These are phyloP conservation scores for Picea abies DNA, from an alignment of 83 land plant genomes.

Conservation along the genomic window DNA sequence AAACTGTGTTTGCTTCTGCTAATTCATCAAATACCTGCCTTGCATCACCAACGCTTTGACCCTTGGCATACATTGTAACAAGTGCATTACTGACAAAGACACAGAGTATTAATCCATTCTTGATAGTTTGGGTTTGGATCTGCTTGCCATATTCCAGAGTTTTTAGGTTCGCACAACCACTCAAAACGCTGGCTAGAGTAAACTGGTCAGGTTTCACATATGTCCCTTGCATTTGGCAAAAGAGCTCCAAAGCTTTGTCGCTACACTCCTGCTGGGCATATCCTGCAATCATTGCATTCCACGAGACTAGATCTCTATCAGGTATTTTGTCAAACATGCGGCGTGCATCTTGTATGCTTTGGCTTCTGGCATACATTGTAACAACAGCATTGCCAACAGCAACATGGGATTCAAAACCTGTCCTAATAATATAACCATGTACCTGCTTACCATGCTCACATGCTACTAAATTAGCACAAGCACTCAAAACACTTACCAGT, in stretches of 20 bases:
- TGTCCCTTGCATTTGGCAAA: not conserved
- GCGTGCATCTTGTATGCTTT: conserved; percentile 59
- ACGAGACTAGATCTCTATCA: conserved; percentile 39
- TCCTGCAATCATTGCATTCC: conserved; percentile 73
- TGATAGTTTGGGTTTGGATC: conserved; percentile 12
- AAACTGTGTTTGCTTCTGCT: not conserved
- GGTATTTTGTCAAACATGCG: conserved; percentile 41
- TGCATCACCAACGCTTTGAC: not conserved
- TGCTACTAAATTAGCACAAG: conserved; percentile 57
- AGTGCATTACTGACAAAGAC: conserved; percentile 18
- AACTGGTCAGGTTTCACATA: not conserved
- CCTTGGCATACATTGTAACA: conserved; percentile 13
- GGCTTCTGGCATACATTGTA: conserved; percentile 66
- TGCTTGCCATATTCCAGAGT: not conserved
- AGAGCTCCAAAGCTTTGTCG: conserved; percentile 29
- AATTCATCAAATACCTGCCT: conserved; percentile 4
- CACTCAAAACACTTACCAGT: conserved; percentile 60
- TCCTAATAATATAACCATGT: conserved; percentile 45
- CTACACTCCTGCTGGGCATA: conserved; percentile 61
- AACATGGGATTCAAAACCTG: conserved; percentile 45
- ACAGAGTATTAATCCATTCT: conserved; percentile 3
- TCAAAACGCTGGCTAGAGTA: conserved; percentile 1
- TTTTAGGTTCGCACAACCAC: conserved; percentile 12
- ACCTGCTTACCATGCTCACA: conserved; percentile 62
- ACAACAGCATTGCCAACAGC: conserved; percentile 54